Base-by-base conservation (phyloP, 257 asterid genomes). In the Solanum arcanum region DNA sequence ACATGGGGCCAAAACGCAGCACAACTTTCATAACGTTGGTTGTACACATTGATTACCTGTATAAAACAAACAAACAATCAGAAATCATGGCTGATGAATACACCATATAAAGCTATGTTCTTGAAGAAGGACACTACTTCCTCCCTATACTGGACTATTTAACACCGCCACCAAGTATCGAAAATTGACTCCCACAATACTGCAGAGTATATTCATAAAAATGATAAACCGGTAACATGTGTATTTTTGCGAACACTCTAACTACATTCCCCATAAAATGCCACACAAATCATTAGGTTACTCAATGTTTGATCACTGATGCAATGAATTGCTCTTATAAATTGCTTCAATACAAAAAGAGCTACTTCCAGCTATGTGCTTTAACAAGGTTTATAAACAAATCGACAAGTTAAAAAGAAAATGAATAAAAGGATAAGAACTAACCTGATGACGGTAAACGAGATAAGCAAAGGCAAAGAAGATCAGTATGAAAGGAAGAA, bases 1-100 rank as follows among this genome's bases (percentile, higher is more conserved):
- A 97, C 95, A 6, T 95, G 98, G 4, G 99, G 99, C 99, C 99
- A 97, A 75, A 97, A 97, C 9, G 98, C 99, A 74, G 94, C 99
- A 80, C 98, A 97, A 47, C 99, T 97, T 91, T 97, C 99, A 74
- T 96, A 95, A 80, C 89, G 93, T 87, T 97, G 99, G 90, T 95
- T 88, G 86, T 97, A 97, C 88, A 97, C 99, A 59, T 97, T 97
- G 39, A 96, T 96, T 42, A 95, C 92, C 99, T 97, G 92, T 83
- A 86, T n/a, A 21, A 88, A 23, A 81, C 62, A 35, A 85, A 87
- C 25, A 12, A 52, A 83, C 42, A 72, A 56, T 75, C 72, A n/a
- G 49, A 74, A 86, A 86, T 18, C 11, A 27, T 27, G 56, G 83
- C 41, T 42, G 62, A n/a, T 77, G 13, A 77, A 18, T 21, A 5